A percentile compares a stretch with the other conserved stretches of the same genome.
Conservation (phyloP, 768 basidiomycete species). For the Lactarius vividus region DNA sequence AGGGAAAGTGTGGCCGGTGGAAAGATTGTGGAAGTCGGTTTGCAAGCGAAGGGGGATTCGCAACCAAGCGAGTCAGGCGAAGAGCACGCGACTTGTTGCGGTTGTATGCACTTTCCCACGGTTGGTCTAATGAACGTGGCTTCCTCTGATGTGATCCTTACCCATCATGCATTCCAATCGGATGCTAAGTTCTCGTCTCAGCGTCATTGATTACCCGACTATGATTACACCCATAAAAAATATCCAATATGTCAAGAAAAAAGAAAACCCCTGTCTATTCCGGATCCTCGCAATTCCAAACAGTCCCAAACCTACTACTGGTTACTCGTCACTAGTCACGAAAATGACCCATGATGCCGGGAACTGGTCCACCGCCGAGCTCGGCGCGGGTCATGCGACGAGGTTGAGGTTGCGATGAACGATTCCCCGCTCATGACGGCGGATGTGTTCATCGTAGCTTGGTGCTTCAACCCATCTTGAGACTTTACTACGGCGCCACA, state of each 20-base stretch:
- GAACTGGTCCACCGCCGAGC: constrained; percentile 17
- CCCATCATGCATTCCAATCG: neutral
- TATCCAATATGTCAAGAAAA: constrained; percentile 20
- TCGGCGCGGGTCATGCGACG: constrained; percentile 24
- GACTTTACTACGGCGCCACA: constrained; percentile 1
- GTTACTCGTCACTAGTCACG: constrained; percentile 13
- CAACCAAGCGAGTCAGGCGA: neutral
- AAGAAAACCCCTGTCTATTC: constrained; percentile 6
- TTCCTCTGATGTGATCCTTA: neutral
- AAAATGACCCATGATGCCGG: constrained; percentile 24
- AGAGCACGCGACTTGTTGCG: constrained; percentile 1
- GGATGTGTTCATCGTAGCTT: constrained; percentile 21
- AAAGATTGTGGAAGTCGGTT: constrained; percentile 1
- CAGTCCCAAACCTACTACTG: constrained; percentile 4
- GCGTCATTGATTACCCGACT: neutral
- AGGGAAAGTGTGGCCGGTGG: neutral
- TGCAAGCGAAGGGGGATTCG: neutral
- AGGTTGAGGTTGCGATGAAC: constrained; percentile 6
- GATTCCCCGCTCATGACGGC: constrained; percentile 26
- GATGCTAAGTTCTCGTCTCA: neutral
- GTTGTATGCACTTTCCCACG: constrained; percentile 16
- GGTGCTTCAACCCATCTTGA: neutral
- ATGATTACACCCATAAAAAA: constrained; percentile 13
- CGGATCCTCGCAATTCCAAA: neutral
- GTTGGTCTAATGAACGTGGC: neutral